Conservation (phyloP, 805 yeast species). For the Pichia heedii region DNA sequence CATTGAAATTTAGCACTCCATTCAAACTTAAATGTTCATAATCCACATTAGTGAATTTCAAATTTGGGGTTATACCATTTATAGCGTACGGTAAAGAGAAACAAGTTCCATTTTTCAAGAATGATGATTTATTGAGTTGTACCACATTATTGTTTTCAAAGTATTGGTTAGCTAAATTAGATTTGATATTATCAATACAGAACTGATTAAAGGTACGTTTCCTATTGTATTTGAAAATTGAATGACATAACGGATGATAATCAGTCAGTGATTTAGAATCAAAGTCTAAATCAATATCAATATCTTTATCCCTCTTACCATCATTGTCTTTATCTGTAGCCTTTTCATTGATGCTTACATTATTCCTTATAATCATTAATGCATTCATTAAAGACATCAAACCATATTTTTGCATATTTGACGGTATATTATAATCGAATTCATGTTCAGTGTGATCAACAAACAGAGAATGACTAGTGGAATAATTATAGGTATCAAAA, state of each 20-base stretch:
- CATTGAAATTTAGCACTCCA: constrained; percentile 19
- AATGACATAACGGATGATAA: too few species aligned
- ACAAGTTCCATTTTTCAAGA: constrained; percentile 19
- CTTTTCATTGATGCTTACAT: neutral
- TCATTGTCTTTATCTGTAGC: too few species aligned
- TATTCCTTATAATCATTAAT: constrained; percentile 15
- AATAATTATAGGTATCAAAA: neutral
- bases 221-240: neutral
- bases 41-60: constrained; percentile 18
- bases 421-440: constrained; percentile 10
- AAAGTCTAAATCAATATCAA: too few species aligned
- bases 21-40: constrained; percentile 9
- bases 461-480: constrained; percentile 7
- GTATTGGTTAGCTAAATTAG: neutral
- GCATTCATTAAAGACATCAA: constrained; percentile 21
- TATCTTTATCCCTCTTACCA: too few species aligned
- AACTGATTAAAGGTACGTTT: constrained; percentile 13
- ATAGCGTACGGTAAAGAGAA: constrained; percentile 10
- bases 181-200: constrained; percentile 1
- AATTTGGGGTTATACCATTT: constrained; percentile 9
- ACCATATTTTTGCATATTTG: constrained; percentile 17
- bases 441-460: constrained; percentile 21
- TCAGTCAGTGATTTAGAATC: too few species aligned
- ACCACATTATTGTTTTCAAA: neutral
- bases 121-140: constrained; percentile 14